Evolutionary conservation across 2,329 filamentous ascomycete genomes (phyloP).

Genomic region (Drechslerella stenobrocha): DNA sequence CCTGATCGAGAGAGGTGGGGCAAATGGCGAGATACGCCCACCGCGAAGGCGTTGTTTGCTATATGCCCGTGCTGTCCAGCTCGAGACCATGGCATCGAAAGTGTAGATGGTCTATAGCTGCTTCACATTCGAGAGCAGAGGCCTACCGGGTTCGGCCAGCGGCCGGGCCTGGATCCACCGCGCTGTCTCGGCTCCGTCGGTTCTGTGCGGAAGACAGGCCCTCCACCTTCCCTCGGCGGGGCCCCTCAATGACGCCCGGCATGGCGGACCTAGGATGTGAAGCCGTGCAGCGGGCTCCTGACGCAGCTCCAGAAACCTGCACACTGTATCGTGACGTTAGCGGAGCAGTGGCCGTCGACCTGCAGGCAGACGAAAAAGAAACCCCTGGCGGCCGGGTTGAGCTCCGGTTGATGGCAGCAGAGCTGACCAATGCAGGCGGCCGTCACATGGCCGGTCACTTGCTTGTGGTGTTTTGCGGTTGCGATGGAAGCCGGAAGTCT

Average conservation of each 20-base stretch:
- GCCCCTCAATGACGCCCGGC: background rate
- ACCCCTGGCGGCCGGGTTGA: too few species aligned
- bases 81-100: too few species aligned
- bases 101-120: too few species aligned
- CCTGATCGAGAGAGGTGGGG: slow-evolving; percentile 23
- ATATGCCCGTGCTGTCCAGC: too few species aligned
- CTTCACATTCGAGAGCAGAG: background rate
- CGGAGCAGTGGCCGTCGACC: too few species aligned
- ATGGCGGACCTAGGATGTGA: slow-evolving; percentile 2
- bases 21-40: slow-evolving; percentile 1
- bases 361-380: too few species aligned
- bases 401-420: too few species aligned
- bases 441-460: slow-evolving; percentile 1
- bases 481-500: background rate
- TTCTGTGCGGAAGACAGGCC: background rate
- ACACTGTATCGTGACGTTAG: background rate
- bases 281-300: background rate
- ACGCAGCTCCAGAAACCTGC: background rate
- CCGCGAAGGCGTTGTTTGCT: background rate
- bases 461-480: background rate
- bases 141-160: background rate
- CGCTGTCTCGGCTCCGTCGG: slow-evolving; percentile 3
- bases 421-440: background rate
- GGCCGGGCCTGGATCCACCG: background rate
- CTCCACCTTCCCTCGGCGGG: background rate